phyloP scores from a whole-genome alignment of 176 grass and related monocot species.

The Oryza punctata region DNA sequence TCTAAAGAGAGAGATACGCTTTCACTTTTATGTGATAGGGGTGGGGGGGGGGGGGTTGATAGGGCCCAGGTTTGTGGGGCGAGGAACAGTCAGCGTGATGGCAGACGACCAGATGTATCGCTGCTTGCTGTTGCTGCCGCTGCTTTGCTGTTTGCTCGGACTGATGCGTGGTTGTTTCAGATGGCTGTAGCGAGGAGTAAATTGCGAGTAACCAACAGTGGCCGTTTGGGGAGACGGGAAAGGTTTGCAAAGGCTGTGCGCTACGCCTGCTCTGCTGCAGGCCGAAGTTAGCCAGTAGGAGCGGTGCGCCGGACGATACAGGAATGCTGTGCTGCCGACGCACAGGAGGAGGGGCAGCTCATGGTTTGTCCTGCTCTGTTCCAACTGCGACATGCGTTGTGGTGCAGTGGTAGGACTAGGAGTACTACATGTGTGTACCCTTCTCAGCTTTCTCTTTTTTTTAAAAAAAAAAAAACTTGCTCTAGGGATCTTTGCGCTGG shows the following conservation, averaged over 20 bases:
- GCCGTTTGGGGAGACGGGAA: not conserved
- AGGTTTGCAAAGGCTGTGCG: conserved; percentile 1
- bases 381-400: not conserved
- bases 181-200: not conserved
- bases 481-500: too few relatives aligned
- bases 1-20: not conserved
- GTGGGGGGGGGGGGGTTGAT: too few relatives aligned
- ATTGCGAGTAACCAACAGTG: not conserved
- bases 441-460: too few relatives aligned
- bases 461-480: not conserved
- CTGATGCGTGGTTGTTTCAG: not conserved
- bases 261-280: not conserved
- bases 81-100: not conserved
- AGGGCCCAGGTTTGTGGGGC: not conserved
- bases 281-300: not conserved
- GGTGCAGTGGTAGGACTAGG: not conserved
- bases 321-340: not conserved
- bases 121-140: not conserved
- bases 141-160: not conserved
- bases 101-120: not conserved
- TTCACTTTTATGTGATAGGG: conserved; percentile 27
- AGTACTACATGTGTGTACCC: too few relatives aligned
- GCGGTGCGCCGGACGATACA: not conserved
- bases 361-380: not conserved
- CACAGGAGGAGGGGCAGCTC: too few relatives aligned